These are phyloP conservation scores for Letharia columbiana DNA, from an alignment of 495 filamentous ascomycete species.

Conservation along the genomic window DNA sequence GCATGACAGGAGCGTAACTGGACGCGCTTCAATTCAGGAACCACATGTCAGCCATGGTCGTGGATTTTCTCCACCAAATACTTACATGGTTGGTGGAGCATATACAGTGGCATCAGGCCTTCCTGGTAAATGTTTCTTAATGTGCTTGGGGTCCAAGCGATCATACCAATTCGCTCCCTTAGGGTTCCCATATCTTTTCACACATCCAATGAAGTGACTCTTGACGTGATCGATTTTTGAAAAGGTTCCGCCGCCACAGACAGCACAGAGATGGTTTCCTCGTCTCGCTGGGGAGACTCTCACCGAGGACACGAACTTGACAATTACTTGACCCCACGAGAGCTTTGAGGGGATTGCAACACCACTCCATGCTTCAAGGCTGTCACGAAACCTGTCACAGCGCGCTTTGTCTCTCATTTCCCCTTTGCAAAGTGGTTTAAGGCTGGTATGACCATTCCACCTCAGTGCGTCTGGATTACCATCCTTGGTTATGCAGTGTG, in stretches of 20 bases:
- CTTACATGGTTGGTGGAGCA: not conserved
- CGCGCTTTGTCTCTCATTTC: not conserved
- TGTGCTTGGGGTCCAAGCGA: not conserved
- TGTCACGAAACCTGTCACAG: not conserved
- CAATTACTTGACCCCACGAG: not conserved
- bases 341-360: not conserved
- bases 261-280: not conserved
- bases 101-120: not conserved
- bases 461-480: not conserved
- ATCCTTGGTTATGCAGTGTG: not conserved
- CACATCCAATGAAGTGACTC: not conserved
- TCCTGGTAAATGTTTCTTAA: not conserved
- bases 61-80: not conserved
- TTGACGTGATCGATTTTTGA: not conserved
- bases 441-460: not conserved
- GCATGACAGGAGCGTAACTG: not conserved
- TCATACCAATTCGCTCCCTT: not conserved
- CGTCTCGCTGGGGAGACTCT: not conserved
- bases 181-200: not conserved
- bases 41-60: not conserved
- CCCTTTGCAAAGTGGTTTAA: not conserved
- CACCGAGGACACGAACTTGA: not conserved
- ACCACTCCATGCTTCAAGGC: not conserved
- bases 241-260: not conserved
- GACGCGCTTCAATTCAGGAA: not conserved